Base-by-base conservation (phyloP, 768 basidiomycete species). In the Lentinula boryana region DNA sequence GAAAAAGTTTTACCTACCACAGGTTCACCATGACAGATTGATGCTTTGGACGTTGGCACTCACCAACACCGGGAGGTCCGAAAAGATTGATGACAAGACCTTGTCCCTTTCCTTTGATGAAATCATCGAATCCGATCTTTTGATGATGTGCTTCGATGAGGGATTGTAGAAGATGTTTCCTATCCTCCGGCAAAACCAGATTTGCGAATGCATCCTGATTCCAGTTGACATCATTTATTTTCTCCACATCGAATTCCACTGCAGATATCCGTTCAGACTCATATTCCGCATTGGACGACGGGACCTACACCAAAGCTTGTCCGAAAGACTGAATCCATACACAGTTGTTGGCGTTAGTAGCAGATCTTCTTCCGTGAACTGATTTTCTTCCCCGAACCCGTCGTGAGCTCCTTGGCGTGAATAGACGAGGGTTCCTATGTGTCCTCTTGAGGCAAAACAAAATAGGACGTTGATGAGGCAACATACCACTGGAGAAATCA, bases 21-120 rank as follows among this genome's bases (percentile, higher is more conserved):
- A 52, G 51, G 46, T 27, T 41, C 23, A 49, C 41, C 9, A n/a
- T 44, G n/a, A 21, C 12, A 9, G n/a, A 18, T 15, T 23, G 31
- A 9, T 15, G 8, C 32, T 43, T 41, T 1, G 16, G 21, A 44
- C 3, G 10, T 43, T 49, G 12, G 21, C 15, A 75, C 74, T 65
- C 66, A 68, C 83, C 84, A 16, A 84, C 83, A 59, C 84, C 84
- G 0, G 84, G 84, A 35, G 83, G 81, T 10, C 84, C 83, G 62
- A 80, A 84, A 2, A 83, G 71, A 59, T 82, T 81, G 52, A 85
- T 74, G 18, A 87, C 81, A 40, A 84, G 71, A 13, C 81, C 81
- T n/a, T 83, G 81, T 0, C 85, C 86, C 66, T 87, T 86, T 38
- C 84, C 85, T 65, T 80, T 81, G 69, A 86, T 82, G 62, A 86